Evolutionary conservation across 805 yeast genomes (phyloP), one percentile per base, ranked within the genome.

Genomic region (Lipomyces yamanashiensis): DNA sequence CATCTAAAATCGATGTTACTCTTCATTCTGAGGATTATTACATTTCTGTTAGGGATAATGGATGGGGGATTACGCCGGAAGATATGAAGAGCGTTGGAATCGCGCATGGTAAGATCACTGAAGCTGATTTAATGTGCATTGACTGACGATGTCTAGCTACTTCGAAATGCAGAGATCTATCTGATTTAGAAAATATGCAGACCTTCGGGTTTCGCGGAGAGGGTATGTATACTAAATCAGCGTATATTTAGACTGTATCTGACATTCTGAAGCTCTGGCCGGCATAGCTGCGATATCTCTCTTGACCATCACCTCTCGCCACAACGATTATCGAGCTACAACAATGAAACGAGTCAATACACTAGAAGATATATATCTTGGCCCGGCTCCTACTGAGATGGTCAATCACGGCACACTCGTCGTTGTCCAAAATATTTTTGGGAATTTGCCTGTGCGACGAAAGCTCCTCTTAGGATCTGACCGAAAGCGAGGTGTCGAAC

Each of bases 1-100:
- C 69, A 4, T 23, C 54, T n/a, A 40, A 33, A 17, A 37, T 66
- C 52, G 62, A 64, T 17, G 49, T 66, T 13, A 28, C 21, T n/a
- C 17, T 66, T 7, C 54, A 54, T 19, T 37, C 59, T 15, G 40
- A 37, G 12, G 51, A 45, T 36, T 47, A 44, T 4, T 58, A 51
- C 36, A 36, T 74, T 23, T 51, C 60, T 7, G 83, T 87, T 0
- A 58, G 58, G 0, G 96, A 90, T 72, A 75, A 90, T 72, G 96
- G 96, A 0, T 2, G 0, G 0, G 96, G 96, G 0, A 81, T 90
- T 2, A 39, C 63, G 2, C 80, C 81, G 0, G 76, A 70, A 0
- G 85, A 84, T 49, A 62, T 89, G 63, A 68, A 66, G 1, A 33
- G 53, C 1, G 68, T 86, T 0, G 87, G 86, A 0, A 52, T 59